Conservation (phyloP, 768 basidiomycete species). For the Kwoniella heveanensis region DNA sequence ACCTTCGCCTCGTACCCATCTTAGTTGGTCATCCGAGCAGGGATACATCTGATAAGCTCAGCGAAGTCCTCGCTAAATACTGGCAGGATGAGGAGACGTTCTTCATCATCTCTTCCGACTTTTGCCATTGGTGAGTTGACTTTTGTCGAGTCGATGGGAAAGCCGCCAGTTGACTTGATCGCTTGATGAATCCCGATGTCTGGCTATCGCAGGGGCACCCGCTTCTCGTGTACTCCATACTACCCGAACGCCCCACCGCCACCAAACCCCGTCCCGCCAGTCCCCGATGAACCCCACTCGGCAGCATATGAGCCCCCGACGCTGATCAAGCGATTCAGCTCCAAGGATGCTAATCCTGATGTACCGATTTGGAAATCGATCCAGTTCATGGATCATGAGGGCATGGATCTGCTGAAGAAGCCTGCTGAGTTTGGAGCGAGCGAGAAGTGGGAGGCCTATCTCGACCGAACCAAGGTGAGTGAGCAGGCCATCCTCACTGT, state of each 20-base stretch:
- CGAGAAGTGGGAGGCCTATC: slow-evolving; percentile 50
- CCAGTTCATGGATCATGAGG: slow-evolving; percentile 79
- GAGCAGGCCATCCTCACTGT: too few relatives aligned
- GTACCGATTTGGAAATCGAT: slow-evolving; percentile 80
- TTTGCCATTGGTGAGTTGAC: slow-evolving; percentile 89
- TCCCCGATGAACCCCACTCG: slow-evolving; percentile 21
- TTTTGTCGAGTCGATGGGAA: too few relatives aligned
- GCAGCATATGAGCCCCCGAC: slow-evolving; percentile 27
- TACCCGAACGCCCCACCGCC: slow-evolving; percentile 45
- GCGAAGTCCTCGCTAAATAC: slow-evolving; percentile 72
- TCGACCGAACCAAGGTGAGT: slow-evolving; percentile 53
- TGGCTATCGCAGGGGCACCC: slow-evolving; percentile 41
- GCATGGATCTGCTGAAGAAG: slow-evolving; percentile 62
- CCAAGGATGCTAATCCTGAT: slow-evolving; percentile 36
- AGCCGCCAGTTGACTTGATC: too few relatives aligned
- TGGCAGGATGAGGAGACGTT: slow-evolving; percentile 76
- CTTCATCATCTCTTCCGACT: slow-evolving; percentile 90
- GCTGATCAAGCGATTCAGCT: slow-evolving; percentile 28
- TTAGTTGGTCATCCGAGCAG: slow-evolving; percentile 69
- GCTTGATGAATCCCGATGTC: too few relatives aligned
- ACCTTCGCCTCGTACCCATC: slow-evolving; percentile 84
- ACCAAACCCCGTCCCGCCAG: slow-evolving; percentile 47
- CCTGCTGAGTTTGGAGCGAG: slow-evolving; percentile 39
- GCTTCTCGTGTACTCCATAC: slow-evolving; percentile 53
- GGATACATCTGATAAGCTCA: slow-evolving; percentile 66